Percentiles rank a stretch among this genome's conserved stretches.
Conservation (phyloP, 2,329 filamentous ascomycete genomes). For the Epichloe sylvatica region DNA sequence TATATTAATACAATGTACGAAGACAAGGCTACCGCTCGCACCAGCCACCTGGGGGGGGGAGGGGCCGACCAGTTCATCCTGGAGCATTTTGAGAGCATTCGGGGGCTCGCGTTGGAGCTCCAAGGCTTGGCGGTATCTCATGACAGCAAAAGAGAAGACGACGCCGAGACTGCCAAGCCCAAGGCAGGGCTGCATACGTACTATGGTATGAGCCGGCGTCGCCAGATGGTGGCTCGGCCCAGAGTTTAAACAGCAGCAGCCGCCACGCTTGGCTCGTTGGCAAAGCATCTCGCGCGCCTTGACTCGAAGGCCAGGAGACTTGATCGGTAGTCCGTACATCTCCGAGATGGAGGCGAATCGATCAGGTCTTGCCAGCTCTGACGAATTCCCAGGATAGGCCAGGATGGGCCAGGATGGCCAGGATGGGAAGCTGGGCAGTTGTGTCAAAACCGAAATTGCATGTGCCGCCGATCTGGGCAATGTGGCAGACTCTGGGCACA, state of each 20-base stretch:
- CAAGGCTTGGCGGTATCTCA: slow-evolving; percentile 10
- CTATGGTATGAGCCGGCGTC: background rate
- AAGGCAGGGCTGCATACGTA: slow-evolving; percentile 1
- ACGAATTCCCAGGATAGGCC: background rate
- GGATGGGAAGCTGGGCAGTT: background rate
- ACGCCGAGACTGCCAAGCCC: slow-evolving; percentile 12
- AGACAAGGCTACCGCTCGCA: background rate
- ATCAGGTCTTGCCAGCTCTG: background rate
- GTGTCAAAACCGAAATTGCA: background rate
- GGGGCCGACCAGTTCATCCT: background rate
- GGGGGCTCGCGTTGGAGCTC: slow-evolving; percentile 5
- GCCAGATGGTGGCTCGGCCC: slow-evolving; percentile 1
- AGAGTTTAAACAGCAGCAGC: background rate
- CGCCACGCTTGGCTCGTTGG: background rate
- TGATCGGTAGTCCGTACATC: background rate
- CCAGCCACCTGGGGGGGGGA: background rate
- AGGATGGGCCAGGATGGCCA: background rate
- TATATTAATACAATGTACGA: slow-evolving; percentile 4
- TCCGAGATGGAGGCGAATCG: background rate
- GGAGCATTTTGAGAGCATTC: background rate
- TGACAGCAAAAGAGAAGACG: slow-evolving; percentile 4
- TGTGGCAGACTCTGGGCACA: too few species aligned
- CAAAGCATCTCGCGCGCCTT: background rate
- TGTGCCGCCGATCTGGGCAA: background rate
- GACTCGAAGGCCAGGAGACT: background rate